phyloP scores from a whole-genome alignment of 2,329 filamentous ascomycete genomes.

The Penicillium sp. region DNA sequence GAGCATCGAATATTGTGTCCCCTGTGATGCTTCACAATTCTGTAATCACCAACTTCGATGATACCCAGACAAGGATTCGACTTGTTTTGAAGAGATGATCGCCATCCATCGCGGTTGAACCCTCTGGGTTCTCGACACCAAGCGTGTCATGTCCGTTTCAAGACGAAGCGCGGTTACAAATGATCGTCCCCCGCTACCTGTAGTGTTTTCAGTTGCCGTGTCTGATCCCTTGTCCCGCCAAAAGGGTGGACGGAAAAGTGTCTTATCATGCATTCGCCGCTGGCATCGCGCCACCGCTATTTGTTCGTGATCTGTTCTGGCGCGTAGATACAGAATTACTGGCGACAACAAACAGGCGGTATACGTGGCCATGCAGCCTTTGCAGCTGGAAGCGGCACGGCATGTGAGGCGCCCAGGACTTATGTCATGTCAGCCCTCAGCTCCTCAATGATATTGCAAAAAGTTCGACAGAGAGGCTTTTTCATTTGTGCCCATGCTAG shows the following conservation, averaged over 20 bases:
- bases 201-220: not conserved
- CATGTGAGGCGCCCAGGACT: not conserved
- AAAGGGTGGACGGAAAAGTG: not conserved
- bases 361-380: not conserved
- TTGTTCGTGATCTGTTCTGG: not conserved
- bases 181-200: not conserved
- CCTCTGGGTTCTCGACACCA: not conserved
- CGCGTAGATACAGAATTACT: not conserved
- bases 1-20: too few relatives aligned
- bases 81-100: not conserved
- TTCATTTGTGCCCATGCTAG: too few relatives aligned
- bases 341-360: not conserved
- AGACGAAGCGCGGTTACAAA: not conserved
- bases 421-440: not conserved
- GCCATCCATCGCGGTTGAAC: not conserved
- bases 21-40: too few relatives aligned
- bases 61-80: not conserved
- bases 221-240: not conserved
- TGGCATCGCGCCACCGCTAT: not conserved
- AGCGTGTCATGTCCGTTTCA: not conserved
- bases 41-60: too few relatives aligned
- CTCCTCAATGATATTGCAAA: not conserved
- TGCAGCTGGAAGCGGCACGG: not conserved
- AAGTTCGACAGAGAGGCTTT: not conserved
- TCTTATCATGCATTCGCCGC: not conserved